A percentile compares a stretch with the other conserved stretches of the same genome.
Evolutionary conservation across 169 alveolate species (phyloP).

Genomic region (Plasmodium coatneyi): DNA sequence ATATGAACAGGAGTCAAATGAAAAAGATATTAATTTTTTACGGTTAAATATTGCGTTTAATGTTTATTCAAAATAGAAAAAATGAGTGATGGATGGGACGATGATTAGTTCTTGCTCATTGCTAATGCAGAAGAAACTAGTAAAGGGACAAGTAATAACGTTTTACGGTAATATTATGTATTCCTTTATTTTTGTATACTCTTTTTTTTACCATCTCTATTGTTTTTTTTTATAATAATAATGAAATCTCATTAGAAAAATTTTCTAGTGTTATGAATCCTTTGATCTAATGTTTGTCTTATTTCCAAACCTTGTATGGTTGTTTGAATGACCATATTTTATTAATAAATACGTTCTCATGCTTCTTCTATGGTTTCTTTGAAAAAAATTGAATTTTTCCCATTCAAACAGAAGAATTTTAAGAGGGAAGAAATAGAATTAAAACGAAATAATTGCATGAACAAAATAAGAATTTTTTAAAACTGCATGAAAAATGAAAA

Average conservation of each 20-base stretch:
- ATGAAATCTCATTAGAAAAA: not conserved
- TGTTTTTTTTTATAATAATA: not conserved
- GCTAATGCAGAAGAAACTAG: not conserved
- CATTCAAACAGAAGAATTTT: not conserved
- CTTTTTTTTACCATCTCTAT: not conserved
- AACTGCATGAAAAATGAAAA: not conserved
- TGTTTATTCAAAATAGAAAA: not conserved
- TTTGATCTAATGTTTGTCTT: not conserved
- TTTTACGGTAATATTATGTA: not conserved
- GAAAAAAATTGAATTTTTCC: not conserved
- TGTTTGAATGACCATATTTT: not conserved
- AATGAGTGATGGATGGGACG: not conserved
- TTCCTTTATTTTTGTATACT: not conserved
- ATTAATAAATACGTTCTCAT: not conserved
- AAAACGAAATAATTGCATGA: not conserved
- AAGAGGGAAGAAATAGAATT: not conserved
- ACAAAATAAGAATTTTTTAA: too few relatives aligned
- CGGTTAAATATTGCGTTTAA: not conserved
- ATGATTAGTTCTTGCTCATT: not conserved
- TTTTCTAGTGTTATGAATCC: not conserved
- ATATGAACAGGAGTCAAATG: not conserved
- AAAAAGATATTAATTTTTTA: too few relatives aligned
- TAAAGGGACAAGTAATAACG: not conserved
- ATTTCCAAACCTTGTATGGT: not conserved
- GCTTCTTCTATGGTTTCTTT: not conserved